Percentiles rank a stretch among this genome's conserved stretches.
phyloP scores from a whole-genome alignment of 2,329 filamentous ascomycete species.

The Colletotrichum sp. region DNA sequence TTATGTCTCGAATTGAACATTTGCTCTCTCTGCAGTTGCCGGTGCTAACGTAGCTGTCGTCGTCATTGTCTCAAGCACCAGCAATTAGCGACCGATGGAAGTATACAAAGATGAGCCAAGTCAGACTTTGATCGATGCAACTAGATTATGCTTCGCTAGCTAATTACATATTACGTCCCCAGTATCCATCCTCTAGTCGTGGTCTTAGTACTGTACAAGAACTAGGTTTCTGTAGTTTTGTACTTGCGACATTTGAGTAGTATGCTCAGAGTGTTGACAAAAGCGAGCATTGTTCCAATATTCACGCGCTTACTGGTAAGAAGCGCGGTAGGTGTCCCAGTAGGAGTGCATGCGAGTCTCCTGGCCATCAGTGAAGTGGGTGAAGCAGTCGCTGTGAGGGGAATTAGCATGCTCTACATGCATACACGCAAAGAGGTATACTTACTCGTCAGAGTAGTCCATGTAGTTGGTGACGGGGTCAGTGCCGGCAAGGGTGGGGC shows the following conservation, averaged over 20 bases:
- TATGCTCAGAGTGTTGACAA: not conserved
- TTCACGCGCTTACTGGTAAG: constrained; percentile 9
- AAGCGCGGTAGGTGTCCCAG: constrained; percentile 31
- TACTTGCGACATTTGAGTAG: not conserved
- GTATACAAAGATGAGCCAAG: not conserved
- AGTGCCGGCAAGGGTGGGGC: constrained; percentile 32
- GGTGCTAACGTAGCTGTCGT: not conserved
- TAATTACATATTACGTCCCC: not conserved
- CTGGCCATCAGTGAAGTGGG: constrained; percentile 50
- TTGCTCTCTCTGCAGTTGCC: not conserved
- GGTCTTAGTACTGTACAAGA: not conserved
- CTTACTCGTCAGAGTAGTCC: constrained; percentile 48
- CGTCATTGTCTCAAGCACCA: not conserved
- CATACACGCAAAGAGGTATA: not conserved
- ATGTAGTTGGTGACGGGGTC: constrained; percentile 46
- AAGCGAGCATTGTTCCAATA: not conserved
- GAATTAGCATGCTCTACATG: not conserved
- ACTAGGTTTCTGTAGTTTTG: not conserved
- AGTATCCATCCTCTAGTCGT: not conserved
- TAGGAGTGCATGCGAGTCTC: constrained; percentile 35
- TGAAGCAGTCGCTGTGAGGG: constrained; percentile 42
- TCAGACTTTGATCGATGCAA: not conserved
- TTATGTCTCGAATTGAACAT: not conserved
- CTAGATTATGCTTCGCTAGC: not conserved
- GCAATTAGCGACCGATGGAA: not conserved